Evolutionary conservation across 202 grass and related monocot genomes (phyloP).

Genomic region (Hordeum pubiflorum): DNA sequence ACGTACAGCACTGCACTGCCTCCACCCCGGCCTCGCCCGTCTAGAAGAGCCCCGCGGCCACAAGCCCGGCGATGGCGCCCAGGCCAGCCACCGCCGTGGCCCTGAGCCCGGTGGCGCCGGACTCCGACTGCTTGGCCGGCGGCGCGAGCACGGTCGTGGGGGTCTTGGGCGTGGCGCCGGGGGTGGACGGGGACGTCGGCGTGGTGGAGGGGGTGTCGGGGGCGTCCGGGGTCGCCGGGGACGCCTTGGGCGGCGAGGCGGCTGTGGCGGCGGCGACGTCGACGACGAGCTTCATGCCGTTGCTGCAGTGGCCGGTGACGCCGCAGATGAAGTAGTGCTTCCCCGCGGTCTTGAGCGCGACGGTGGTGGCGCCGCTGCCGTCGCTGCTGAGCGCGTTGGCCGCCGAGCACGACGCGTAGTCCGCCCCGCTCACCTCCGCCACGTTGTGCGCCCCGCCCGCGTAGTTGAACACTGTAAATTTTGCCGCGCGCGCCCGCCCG

Average conservation of each 20-base stretch:
- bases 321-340: slow-evolving; percentile 84
- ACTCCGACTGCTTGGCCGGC: slow-evolving; percentile 10
- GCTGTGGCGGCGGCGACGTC: slow-evolving; percentile 15
- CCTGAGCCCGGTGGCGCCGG: slow-evolving; percentile 20
- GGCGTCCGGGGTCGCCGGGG: slow-evolving; percentile 3
- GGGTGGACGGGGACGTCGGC: slow-evolving; percentile 1
- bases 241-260: neutral
- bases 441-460: slow-evolving; percentile 48
- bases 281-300: slow-evolving; percentile 67
- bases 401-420: slow-evolving; percentile 70
- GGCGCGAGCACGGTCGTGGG: slow-evolving; percentile 11
- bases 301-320: slow-evolving; percentile 57
- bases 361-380: slow-evolving; percentile 37
- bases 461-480: slow-evolving; percentile 62
- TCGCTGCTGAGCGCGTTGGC: slow-evolving; percentile 60
- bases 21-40: slow-evolving; percentile 29
- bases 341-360: slow-evolving; percentile 49
- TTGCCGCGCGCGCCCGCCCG: no score
- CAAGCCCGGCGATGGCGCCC: slow-evolving; percentile 20
- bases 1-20: slow-evolving; percentile 36
- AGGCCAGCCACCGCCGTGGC: slow-evolving; percentile 7
- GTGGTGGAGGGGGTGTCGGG: slow-evolving; percentile 16
- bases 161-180: neutral
- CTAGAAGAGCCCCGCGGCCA: slow-evolving; percentile 36
- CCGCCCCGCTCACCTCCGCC: slow-evolving; percentile 50